Evolutionary conservation across 1,139 yeast genomes (phyloP), one percentile per base, ranked within the genome.

Genomic region (Sugiyamaella paludigena): DNA sequence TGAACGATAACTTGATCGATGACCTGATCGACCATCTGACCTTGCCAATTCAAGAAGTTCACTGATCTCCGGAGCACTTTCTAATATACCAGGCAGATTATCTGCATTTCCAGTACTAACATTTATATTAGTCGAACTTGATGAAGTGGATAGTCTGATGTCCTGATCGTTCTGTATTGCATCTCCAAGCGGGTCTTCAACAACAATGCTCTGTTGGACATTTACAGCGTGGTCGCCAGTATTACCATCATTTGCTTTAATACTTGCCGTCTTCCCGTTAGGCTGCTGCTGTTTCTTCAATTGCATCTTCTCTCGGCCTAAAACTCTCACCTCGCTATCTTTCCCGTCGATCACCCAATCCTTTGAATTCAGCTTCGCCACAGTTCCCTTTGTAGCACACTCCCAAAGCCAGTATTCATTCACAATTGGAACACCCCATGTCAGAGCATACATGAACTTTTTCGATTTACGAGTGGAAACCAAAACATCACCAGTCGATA

Each of bases 401-500:
- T 62, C 79, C 79, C 83, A 79, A 9, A 81, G 58, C 71, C 79
- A 81, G 7, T 75, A 73, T 8, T 73, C 63, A 6, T 78, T 73
- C 1, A 79, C 80, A 11, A 80, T 72, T 0, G 85, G 85, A 4
- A 81, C 72, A 40, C 68, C 65, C 84, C 85, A 81, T 38, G 70
- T 67, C 43, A 74, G 70, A 0, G 84, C 83, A 46, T 79, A 81
- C 43, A 68, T 64, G 47, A 79, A 74, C 60, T 68, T 61, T 39
- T 62, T 49, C 50, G 75, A 60, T 0, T 72, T 62, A 59, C 85
- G 72, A 57, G 83, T 82, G 1, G 87, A 75, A 2, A 89, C 66
- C 32, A 89, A 68, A 13, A 87, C 58, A 61, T 87, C 89, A 35
- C 88, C 72, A 9, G 75, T 70, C 15, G 76, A 66, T 7, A 80